These are phyloP conservation scores for Cladophialophora exuberans DNA, from an alignment of 2,329 filamentous ascomycete genomes.

Conservation along the genomic window DNA sequence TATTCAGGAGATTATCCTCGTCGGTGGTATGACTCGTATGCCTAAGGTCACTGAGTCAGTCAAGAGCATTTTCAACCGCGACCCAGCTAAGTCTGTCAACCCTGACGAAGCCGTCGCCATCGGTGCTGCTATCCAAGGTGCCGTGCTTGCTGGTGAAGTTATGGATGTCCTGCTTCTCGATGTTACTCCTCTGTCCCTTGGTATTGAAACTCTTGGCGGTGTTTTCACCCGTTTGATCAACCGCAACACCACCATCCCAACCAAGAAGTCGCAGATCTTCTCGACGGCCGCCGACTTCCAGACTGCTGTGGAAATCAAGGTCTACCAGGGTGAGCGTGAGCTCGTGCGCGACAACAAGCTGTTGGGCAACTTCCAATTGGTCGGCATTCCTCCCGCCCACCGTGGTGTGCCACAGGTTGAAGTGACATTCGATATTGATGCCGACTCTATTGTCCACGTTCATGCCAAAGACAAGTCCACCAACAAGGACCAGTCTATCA, in stretches of 20 bases:
- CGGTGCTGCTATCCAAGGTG: constrained; percentile 95
- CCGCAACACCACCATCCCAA: constrained; percentile 98
- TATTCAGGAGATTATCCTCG: constrained; percentile 96
- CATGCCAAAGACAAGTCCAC: constrained; percentile 99
- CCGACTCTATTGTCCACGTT: constrained; percentile 96
- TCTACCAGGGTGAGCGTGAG: constrained; percentile 99
- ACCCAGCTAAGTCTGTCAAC: constrained; percentile 97
- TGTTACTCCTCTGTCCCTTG: constrained; percentile 92
- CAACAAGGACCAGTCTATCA: constrained; percentile 99
- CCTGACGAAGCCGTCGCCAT: constrained; percentile 98
- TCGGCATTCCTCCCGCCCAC: constrained; percentile 93
- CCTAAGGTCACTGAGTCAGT: constrained; percentile 96
- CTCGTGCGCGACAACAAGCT: constrained; percentile 98
- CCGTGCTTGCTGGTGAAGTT: constrained; percentile 93
- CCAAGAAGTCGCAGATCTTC: constrained; percentile 99
- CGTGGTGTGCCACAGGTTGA: constrained; percentile 95
- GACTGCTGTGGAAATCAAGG: constrained; percentile 98
- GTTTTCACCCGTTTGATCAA: constrained; percentile 98
- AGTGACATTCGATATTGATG: constrained; percentile 98
- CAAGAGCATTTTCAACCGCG: constrained; percentile 94
- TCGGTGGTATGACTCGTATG: constrained; percentile 99
- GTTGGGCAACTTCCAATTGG: constrained; percentile 98
- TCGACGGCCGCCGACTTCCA: constrained; percentile 98
- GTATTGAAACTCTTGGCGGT: constrained; percentile 97
- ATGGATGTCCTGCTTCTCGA: constrained; percentile 95